A percentile compares a stretch with the other conserved stretches of the same genome.
Evolutionary conservation across 768 basidiomycete species (phyloP).

Genomic region (Suillus ampliporus): DNA sequence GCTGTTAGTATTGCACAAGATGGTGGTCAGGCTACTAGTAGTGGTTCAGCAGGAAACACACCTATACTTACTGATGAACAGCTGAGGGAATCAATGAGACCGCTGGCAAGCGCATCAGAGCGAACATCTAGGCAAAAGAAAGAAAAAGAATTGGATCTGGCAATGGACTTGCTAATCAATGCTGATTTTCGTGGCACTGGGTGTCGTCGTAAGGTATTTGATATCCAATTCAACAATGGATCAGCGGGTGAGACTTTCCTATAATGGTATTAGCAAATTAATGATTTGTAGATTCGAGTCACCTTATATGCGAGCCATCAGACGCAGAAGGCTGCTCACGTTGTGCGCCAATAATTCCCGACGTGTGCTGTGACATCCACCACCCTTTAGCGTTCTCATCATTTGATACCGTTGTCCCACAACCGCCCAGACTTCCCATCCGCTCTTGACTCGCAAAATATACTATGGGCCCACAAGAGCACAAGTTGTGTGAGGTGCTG

Average conservation of each 20-base stretch:
- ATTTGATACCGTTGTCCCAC: too few species aligned
- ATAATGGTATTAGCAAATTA: too few species aligned
- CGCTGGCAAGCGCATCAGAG: too few species aligned
- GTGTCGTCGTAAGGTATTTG: slow-evolving; percentile 20
- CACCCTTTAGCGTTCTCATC: too few species aligned
- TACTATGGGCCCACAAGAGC: too few species aligned
- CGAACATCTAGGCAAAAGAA: neutral
- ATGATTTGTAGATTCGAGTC: neutral
- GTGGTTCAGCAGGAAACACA: too few species aligned
- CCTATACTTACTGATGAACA: slow-evolving; percentile 4
- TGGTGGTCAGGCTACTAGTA: too few species aligned
- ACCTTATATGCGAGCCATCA: slow-evolving; percentile 9
- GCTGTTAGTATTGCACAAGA: too few species aligned
- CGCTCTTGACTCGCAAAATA: too few species aligned
- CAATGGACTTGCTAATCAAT: slow-evolving; percentile 36
- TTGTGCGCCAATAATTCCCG: slow-evolving; percentile 16
- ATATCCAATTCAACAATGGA: slow-evolving; percentile 28
- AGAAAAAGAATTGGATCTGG: slow-evolving; percentile 20
- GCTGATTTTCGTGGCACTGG: slow-evolving; percentile 17
- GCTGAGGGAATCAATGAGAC: slow-evolving; percentile 4
- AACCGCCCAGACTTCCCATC: too few species aligned
- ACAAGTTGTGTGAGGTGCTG: too few species aligned
- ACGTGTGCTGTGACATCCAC: slow-evolving; percentile 21
- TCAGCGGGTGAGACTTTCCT: slow-evolving; percentile 21
- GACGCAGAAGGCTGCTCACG: slow-evolving; percentile 19